These are phyloP conservation scores for Bipolaris cookei DNA, from an alignment of 2,329 filamentous ascomycete species.

Conservation along the genomic window DNA sequence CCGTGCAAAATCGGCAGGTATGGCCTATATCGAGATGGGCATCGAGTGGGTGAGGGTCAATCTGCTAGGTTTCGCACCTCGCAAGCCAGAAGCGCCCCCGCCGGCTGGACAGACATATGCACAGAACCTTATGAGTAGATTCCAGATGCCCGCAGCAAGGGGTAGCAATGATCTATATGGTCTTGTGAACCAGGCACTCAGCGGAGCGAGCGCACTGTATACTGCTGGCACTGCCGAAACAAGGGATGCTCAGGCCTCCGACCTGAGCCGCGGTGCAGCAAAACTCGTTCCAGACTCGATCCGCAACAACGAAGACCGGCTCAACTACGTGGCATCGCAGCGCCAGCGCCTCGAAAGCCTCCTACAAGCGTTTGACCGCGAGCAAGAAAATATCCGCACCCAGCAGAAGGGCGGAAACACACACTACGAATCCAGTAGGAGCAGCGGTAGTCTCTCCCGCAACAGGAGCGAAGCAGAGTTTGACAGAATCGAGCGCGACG, in stretches of 20 bases:
- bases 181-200: slow-evolving; percentile 76
- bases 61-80: slow-evolving; percentile 76
- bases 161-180: slow-evolving; percentile 76
- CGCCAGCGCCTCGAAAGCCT: slow-evolving; percentile 77
- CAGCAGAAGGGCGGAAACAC: slow-evolving; percentile 51
- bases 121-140: slow-evolving; percentile 81
- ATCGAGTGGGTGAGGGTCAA: slow-evolving; percentile 70
- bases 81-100: slow-evolving; percentile 50
- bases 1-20: slow-evolving; percentile 74
- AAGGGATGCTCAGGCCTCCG: slow-evolving; percentile 53
- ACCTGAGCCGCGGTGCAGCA: slow-evolving; percentile 61
- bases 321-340: slow-evolving; percentile 78
- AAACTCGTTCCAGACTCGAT: slow-evolving; percentile 75
- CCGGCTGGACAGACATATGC: slow-evolving; percentile 68
- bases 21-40: slow-evolving; percentile 60
- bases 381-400: slow-evolving; percentile 67
- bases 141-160: slow-evolving; percentile 77
- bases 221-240: slow-evolving; percentile 34
- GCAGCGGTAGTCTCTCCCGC: slow-evolving; percentile 66
- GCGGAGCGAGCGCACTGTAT: slow-evolving; percentile 62
- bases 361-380: slow-evolving; percentile 77
- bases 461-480: slow-evolving; percentile 88
- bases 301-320: slow-evolving; percentile 67
- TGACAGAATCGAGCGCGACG: slow-evolving; percentile 78
- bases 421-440: slow-evolving; percentile 51